Evolutionary conservation across 2,329 filamentous ascomycete species (phyloP), one percentile per base, ranked within the genome.

Genomic region (Neopestalotiopsis clavispora): DNA sequence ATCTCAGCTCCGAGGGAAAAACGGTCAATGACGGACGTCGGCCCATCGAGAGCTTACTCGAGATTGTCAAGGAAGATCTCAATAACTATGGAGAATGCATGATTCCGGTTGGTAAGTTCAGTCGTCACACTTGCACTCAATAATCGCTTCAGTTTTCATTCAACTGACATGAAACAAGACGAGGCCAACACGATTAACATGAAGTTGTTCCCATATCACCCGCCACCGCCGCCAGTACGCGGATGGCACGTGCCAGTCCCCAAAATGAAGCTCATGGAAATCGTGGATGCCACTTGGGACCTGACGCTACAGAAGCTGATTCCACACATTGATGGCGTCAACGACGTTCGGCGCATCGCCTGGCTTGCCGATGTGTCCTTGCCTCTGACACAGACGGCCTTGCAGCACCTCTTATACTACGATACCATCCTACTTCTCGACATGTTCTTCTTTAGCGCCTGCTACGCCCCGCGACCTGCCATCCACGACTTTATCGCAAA

Each of bases 71-170:
- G 77, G 90, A 98, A 81, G 95, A 99, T 78, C 78, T 99, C 74
- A 98, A 98, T 78, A 97, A 97, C 75, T 99, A 98, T 77, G 95
- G 94, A 77, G 96, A 99, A 83, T 97, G 95, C 85, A 97, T 97
- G 95, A 97, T 98, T 76, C 95, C 95, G 0, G 95, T 98, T 72
- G 93, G 93, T 95, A 83, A 72, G 88, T 66, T 38, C 34, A 38
- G 34, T 10, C 4, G 28, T 38, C 17, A 59, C n/a, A 49, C 45
- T n/a, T 52, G 9, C 12, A 14, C 17, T 38, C 10, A 38, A 38
- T 10, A 6, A 38, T 10, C 34, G 10, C 10, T 38, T 10, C 10
- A 38, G 10, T 7, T 10, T 38, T 38, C 45, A 52, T 5, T 9
- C 6, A 52, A 49, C 49, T 66, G 4, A 13, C 67, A 75, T 30